Percentiles rank a stretch among this genome's conserved stretches.
Evolutionary conservation across 176 grass and related monocot genomes (phyloP).

Genomic region (Zizania latifolia): DNA sequence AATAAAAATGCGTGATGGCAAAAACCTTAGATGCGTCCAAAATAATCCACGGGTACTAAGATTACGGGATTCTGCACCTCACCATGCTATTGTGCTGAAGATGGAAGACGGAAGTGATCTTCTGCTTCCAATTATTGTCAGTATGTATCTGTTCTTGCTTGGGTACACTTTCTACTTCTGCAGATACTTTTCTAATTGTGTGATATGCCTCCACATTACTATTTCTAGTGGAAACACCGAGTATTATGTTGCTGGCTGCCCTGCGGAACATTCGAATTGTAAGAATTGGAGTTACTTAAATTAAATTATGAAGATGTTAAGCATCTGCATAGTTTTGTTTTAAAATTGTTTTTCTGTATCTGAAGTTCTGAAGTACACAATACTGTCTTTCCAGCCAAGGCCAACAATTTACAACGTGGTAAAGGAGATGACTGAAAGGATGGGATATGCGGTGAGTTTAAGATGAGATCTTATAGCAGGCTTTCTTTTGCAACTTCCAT

Average conservation of each 20-base stretch:
- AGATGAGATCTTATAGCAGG: background rate
- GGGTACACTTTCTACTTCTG: background rate
- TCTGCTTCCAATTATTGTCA: slow-evolving; percentile 89
- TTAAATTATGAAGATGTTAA: slow-evolving; percentile 8
- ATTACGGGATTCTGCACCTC: slow-evolving; percentile 60
- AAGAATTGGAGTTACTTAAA: slow-evolving; percentile 22
- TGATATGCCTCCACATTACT: slow-evolving; percentile 17
- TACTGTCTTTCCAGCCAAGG: slow-evolving; percentile 57
- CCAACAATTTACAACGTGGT: slow-evolving; percentile 85
- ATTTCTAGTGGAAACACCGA: slow-evolving; percentile 84
- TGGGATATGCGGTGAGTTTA: slow-evolving; percentile 78
- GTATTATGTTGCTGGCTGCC: slow-evolving; percentile 83
- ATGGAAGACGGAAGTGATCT: slow-evolving; percentile 94
- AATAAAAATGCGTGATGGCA: slow-evolving; percentile 89
- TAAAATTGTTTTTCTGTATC: background rate
- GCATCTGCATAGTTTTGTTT: background rate
- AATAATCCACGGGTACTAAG: slow-evolving; percentile 68
- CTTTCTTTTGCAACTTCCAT: background rate
- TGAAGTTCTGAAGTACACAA: slow-evolving; percentile 1
- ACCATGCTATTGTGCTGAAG: slow-evolving; percentile 90
- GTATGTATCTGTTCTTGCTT: slow-evolving; percentile 40
- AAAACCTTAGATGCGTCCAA: slow-evolving; percentile 64
- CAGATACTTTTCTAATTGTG: slow-evolving; percentile 11
- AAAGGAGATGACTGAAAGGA: slow-evolving; percentile 75
- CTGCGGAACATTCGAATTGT: slow-evolving; percentile 80